Percentiles rank a stretch among this genome's conserved stretches.
Evolutionary conservation across 441 rosid species (phyloP).

Genomic region (Erodium moschatum): DNA sequence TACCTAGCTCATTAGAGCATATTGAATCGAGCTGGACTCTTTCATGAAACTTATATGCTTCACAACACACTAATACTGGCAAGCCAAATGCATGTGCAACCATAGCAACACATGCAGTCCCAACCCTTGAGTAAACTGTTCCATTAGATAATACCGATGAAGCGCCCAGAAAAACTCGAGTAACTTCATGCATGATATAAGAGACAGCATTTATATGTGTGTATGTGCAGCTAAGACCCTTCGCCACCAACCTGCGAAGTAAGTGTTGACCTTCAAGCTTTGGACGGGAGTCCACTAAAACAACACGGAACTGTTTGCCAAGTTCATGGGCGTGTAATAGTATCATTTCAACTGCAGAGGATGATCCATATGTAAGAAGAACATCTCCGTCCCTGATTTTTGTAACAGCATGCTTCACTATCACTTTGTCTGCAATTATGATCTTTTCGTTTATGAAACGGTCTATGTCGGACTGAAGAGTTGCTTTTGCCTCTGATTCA

Average conservation of each 20-base stretch:
- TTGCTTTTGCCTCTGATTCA: conserved; percentile 70
- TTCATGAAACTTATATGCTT: conserved; percentile 90
- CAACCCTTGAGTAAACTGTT: conserved; percentile 86
- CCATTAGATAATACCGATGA: conserved; percentile 87
- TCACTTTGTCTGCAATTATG: conserved; percentile 58
- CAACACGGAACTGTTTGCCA: conserved; percentile 65
- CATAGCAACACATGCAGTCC: conserved; percentile 95
- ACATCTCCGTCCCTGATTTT: conserved; percentile 86
- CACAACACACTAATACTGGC: conserved; percentile 87
- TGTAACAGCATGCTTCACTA: conserved; percentile 70
- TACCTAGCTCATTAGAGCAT: conserved; percentile 92
- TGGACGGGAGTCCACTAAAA: conserved; percentile 84
- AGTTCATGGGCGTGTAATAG: conserved; percentile 72
- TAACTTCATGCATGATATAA: conserved; percentile 87
- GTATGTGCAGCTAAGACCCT: conserved; percentile 75
- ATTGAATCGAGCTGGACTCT: conserved; percentile 94
- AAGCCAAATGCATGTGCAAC: conserved; percentile 74
- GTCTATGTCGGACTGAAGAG: conserved; percentile 65
- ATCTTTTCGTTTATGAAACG: conserved; percentile 78
- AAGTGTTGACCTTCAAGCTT: conserved; percentile 80
- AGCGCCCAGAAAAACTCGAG: conserved; percentile 82
- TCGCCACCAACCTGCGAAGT: conserved; percentile 75
- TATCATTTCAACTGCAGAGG: conserved; percentile 83
- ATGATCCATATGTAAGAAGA: conserved; percentile 78
- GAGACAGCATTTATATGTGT: conserved; percentile 83